A percentile compares a stretch with the other conserved stretches of the same genome.
Evolutionary conservation across 2,329 filamentous ascomycete species (phyloP).

Genomic region (Knoxdaviesia proteae): DNA sequence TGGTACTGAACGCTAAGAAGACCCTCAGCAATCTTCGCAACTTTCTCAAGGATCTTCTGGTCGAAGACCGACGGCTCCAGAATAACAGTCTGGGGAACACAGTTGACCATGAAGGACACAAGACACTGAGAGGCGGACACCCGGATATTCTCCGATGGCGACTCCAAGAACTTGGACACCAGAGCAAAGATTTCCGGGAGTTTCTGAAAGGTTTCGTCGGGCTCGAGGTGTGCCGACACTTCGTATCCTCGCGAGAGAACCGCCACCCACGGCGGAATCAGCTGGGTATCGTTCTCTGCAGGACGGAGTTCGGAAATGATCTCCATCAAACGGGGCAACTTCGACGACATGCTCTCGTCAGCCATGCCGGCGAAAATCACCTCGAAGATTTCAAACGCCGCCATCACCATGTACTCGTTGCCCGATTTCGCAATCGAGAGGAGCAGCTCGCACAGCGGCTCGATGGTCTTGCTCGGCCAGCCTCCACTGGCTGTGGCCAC

Average conservation of each 20-base stretch:
- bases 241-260: slow-evolving; percentile 89
- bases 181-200: slow-evolving; percentile 67
- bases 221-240: slow-evolving; percentile 70
- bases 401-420: slow-evolving; percentile 92
- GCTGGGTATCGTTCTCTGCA: slow-evolving; percentile 78
- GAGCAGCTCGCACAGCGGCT: slow-evolving; percentile 72
- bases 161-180: slow-evolving; percentile 64
- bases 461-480: slow-evolving; percentile 93
- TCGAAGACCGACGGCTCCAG: slow-evolving; percentile 81
- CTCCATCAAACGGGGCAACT: slow-evolving; percentile 72
- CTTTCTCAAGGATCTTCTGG: slow-evolving; percentile 68
- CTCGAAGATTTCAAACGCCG: slow-evolving; percentile 91
- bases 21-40: slow-evolving; percentile 51
- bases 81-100: slow-evolving; percentile 64
- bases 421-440: slow-evolving; percentile 74
- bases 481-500: slow-evolving; percentile 72
- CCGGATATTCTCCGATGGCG: slow-evolving; percentile 78
- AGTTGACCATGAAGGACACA: slow-evolving; percentile 80
- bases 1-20: slow-evolving; percentile 82
- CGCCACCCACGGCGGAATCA: slow-evolving; percentile 90
- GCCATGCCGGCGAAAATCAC: slow-evolving; percentile 85
- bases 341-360: slow-evolving; percentile 73
- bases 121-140: slow-evolving; percentile 88
- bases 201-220: slow-evolving; percentile 81
- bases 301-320: slow-evolving; percentile 84